Percentiles rank a stretch among this genome's conserved stretches.
Conservation (phyloP, 2,329 filamentous ascomycete genomes). For the Lasiodiplodia sp. region DNA sequence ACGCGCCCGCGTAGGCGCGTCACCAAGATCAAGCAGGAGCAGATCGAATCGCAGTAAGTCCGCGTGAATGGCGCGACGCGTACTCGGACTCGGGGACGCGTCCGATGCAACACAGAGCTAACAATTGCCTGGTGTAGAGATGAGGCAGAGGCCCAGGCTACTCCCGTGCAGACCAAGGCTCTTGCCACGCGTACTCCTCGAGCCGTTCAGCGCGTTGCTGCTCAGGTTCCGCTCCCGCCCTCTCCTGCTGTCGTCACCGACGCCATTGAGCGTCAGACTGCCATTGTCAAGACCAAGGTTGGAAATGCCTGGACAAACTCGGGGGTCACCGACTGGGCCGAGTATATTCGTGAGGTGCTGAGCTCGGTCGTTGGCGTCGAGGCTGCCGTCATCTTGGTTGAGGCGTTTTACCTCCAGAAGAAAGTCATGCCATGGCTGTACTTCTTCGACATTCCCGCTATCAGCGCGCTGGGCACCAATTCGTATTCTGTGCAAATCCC, state of each 20-base stretch:
- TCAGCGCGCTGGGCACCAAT: conserved; percentile 62
- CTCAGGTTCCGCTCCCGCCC: conserved; percentile 76
- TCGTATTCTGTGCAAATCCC: conserved; percentile 73
- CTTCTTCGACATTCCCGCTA: conserved; percentile 74
- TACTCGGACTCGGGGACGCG: conserved; percentile 8
- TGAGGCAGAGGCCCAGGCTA: conserved; percentile 32
- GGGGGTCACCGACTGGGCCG: conserved; percentile 70
- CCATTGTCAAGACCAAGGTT: conserved; percentile 71
- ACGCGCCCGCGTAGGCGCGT: conserved; percentile 34
- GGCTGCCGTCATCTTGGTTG: conserved; percentile 70
- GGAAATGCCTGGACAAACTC: conserved; percentile 69
- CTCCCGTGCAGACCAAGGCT: conserved; percentile 58
- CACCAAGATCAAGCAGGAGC: conserved; percentile 46
- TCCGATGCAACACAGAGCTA: conserved; percentile 33
- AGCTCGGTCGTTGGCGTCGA: conserved; percentile 77
- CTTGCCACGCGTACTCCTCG: conserved; percentile 50
- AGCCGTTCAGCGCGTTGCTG: conserved; percentile 46
- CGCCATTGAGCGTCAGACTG: conserved; percentile 75
- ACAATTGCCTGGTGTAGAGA: conserved; percentile 11
- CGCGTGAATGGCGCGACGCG: conserved; percentile 8
- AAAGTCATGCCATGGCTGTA: conserved; percentile 76
- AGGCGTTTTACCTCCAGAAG: conserved; percentile 72
- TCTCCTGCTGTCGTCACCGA: conserved; percentile 80
- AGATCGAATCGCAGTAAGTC: conserved; percentile 36
- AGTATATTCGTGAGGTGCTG: conserved; percentile 71